phyloP scores from a whole-genome alignment of 2,329 filamentous ascomycete genomes.

The Penicillium nordicum region DNA sequence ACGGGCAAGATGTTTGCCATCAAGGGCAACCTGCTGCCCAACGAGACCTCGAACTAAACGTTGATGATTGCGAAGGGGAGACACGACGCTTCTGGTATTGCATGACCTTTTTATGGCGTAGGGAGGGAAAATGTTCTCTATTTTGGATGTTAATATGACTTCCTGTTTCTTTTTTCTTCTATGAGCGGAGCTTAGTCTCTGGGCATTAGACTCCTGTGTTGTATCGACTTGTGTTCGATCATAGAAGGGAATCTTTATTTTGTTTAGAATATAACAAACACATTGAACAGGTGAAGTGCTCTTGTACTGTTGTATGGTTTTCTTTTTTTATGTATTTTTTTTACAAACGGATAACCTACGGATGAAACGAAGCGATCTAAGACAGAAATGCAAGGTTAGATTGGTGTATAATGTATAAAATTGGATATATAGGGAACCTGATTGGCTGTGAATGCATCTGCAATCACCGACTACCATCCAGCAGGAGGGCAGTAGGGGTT shows the following conservation, averaged over 20 bases:
- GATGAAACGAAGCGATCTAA: background rate
- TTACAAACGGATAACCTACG: background rate
- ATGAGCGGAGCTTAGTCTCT: constrained; percentile 27
- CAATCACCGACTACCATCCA: background rate
- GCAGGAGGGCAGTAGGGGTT: background rate
- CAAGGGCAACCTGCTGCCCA: constrained; percentile 64
- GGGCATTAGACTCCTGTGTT: constrained; percentile 10
- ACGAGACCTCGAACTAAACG: constrained; percentile 45
- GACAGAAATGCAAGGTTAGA: background rate
- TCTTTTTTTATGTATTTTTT: background rate
- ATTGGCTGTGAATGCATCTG: background rate
- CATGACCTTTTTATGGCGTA: constrained; percentile 45
- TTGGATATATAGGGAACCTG: background rate
- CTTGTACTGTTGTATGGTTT: background rate
- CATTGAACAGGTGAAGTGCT: constrained; percentile 4
- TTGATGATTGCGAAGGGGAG: constrained; percentile 24
- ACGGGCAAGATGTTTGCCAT: constrained; percentile 98
- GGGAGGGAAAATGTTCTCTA: constrained; percentile 41
- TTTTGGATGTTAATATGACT: constrained; percentile 40
- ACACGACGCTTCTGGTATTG: constrained; percentile 35
- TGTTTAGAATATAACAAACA: constrained; percentile 11
- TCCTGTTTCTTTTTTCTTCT: constrained; percentile 34
- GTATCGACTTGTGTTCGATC: constrained; percentile 21
- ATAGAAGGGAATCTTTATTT: constrained; percentile 20
- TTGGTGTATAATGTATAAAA: background rate